Evolutionary conservation across 768 basidiomycete species (phyloP).

Genomic region (Termitomyces bulborhizus): DNA sequence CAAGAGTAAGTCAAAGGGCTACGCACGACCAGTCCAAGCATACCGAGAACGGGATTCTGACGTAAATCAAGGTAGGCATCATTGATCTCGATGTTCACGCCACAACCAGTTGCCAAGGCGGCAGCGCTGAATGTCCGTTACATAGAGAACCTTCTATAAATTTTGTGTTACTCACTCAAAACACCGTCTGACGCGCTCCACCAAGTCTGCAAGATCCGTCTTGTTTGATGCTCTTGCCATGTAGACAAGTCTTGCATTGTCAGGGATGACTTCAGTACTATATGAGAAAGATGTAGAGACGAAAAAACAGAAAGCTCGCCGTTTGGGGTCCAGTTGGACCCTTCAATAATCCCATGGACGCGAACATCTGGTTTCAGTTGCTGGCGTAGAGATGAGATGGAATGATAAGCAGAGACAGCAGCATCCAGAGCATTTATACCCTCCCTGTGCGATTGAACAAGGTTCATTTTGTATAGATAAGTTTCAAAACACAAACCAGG

Average conservation of each 20-base stretch:
- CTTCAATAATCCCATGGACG: constrained; percentile 71
- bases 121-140: constrained; percentile 45
- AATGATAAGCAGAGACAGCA: constrained; percentile 77
- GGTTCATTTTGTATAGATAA: neutral
- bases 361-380: constrained; percentile 82
- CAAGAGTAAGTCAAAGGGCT: neutral
- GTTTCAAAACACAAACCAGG: constrained; percentile 41
- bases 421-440: constrained; percentile 86
- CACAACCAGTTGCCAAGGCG: constrained; percentile 56
- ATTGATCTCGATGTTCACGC: constrained; percentile 35
- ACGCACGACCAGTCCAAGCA: constrained; percentile 5
- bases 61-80: constrained; percentile 48
- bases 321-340: constrained; percentile 63
- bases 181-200: constrained; percentile 59
- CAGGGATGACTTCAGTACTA: constrained; percentile 62
- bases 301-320: constrained; percentile 33
- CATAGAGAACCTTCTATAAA: neutral
- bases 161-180: constrained; percentile 47
- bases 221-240: constrained; percentile 62
- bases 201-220: constrained; percentile 46
- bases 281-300: neutral
- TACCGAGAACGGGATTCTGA: constrained; percentile 54
- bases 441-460: constrained; percentile 40
- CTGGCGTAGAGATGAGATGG: constrained; percentile 76
- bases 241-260: constrained; percentile 74